phyloP scores from a whole-genome alignment of 495 filamentous ascomycete genomes.

The Glonium stellatum region DNA sequence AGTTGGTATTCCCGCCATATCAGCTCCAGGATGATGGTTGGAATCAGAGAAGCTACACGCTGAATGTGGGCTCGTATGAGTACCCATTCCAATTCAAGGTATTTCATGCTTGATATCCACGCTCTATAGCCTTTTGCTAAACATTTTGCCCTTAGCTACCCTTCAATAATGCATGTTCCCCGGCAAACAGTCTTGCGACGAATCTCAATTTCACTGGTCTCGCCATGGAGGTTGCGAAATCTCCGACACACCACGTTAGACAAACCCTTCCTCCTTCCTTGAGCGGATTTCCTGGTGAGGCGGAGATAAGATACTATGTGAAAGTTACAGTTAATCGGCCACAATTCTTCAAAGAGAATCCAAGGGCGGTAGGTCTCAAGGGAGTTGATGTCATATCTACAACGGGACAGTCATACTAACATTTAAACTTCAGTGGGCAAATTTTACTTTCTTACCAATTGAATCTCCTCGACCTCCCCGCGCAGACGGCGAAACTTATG shows the following conservation, averaged over 20 bases:
- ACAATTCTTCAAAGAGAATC: conserved; percentile 79
- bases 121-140: background rate
- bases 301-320: conserved; percentile 86
- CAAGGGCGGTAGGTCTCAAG: conserved; percentile 49
- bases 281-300: conserved; percentile 70
- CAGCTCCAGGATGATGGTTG: conserved; percentile 42
- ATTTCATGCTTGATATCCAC: conserved; percentile 5
- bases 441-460: conserved; percentile 83
- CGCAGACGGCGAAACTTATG: conserved; percentile 72
- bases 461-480: conserved; percentile 70
- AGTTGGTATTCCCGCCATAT: conserved; percentile 56
- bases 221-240: conserved; percentile 51
- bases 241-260: conserved; percentile 58
- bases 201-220: conserved; percentile 51
- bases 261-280: conserved; percentile 83
- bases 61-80: conserved; percentile 72
- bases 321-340: conserved; percentile 84
- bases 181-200: conserved; percentile 51
- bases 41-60: conserved; percentile 48
- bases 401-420: background rate
- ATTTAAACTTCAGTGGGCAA: conserved; percentile 35
- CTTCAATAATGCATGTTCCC: conserved; percentile 80
- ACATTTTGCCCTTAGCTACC: conserved; percentile 48
- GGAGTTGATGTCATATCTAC: background rate
- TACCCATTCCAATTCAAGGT: conserved; percentile 90